These are phyloP conservation scores for Linnemannia zychae DNA, from an alignment of 192 early-diverging fungal genomes.

Conservation along the genomic window DNA sequence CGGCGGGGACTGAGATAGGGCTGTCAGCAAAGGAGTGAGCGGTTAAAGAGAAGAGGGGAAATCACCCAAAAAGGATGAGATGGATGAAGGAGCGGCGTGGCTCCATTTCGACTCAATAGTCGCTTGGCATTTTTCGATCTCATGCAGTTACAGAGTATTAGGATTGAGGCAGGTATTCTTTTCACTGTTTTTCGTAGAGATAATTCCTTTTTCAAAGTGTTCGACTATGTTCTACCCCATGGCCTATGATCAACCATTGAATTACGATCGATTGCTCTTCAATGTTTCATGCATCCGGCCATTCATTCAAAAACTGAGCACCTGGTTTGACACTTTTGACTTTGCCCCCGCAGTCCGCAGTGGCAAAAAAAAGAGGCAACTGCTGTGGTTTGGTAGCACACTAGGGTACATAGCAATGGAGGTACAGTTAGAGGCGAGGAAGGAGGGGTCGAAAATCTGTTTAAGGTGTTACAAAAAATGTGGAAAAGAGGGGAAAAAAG, in stretches of 20 bases:
- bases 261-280: neutral
- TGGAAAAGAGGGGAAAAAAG: neutral
- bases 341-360: constrained; percentile 7
- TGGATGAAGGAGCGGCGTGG: no score
- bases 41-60: neutral
- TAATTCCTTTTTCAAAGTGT: neutral
- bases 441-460: neutral
- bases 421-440: neutral
- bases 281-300: neutral
- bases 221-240: neutral
- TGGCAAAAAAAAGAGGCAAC: neutral
- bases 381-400: no score
- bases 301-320: neutral
- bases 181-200: neutral
- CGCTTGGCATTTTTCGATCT: constrained; percentile 8
- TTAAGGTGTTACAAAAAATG: neutral
- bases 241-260: neutral
- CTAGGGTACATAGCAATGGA: neutral
- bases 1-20: neutral
- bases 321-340: neutral
- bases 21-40: neutral
- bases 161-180: neutral
- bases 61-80: neutral
- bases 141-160: neutral
- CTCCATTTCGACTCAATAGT: neutral